These are phyloP conservation scores for Fomitopsis serialis DNA, from an alignment of 768 basidiomycete species.

Conservation along the genomic window DNA sequence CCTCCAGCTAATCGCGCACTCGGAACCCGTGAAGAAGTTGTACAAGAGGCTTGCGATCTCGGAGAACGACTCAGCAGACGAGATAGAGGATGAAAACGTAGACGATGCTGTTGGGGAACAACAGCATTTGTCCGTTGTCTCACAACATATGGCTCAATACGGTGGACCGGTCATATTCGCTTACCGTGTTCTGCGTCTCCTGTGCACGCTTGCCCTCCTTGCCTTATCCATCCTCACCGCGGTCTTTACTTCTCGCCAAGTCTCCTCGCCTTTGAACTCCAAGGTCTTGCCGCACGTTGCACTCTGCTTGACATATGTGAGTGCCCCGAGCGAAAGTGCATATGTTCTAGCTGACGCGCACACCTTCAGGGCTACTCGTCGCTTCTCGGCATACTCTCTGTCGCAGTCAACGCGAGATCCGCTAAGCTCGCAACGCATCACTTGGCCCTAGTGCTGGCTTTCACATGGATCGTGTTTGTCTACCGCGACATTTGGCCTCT, in stretches of 20 bases:
- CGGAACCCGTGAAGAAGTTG: slow-evolving; percentile 3
- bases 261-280: background rate
- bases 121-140: slow-evolving; percentile 2
- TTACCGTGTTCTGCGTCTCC: slow-evolving; percentile 40
- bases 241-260: slow-evolving; percentile 18
- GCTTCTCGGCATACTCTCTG: slow-evolving; percentile 17
- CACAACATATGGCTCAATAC: slow-evolving; percentile 33
- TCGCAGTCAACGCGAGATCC: slow-evolving; percentile 6
- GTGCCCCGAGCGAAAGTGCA: background rate
- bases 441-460: slow-evolving; percentile 42
- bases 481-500: slow-evolving; percentile 62
- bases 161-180: slow-evolving; percentile 44
- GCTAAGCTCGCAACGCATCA: slow-evolving; percentile 33
- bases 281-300: slow-evolving; percentile 8
- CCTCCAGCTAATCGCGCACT: slow-evolving; percentile 9
- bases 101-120: background rate
- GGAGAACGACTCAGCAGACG: background rate
- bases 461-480: slow-evolving; percentile 41
- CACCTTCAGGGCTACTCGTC: slow-evolving; percentile 17
- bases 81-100: slow-evolving; percentile 1
- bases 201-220: slow-evolving; percentile 42
- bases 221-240: slow-evolving; percentile 43
- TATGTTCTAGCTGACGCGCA: background rate
- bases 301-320: slow-evolving; percentile 12
- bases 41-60: slow-evolving; percentile 4